Base-by-base conservation (phyloP, 1,284 basidiomycete species). In the Tilletia indica region DNA sequence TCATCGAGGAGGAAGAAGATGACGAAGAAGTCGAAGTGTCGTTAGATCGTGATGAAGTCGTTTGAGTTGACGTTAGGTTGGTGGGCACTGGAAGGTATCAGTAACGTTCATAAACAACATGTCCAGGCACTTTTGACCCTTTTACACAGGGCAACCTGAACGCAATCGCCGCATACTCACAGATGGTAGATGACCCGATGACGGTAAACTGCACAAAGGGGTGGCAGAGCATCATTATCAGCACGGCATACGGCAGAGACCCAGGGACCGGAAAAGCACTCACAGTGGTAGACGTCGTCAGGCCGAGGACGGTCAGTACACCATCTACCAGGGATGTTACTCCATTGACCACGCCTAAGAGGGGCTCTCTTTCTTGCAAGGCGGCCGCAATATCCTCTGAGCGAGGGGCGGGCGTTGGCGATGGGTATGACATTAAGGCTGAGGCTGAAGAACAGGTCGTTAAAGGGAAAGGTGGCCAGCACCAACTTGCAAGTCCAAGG, bases 241-340 rank as follows among this genome's bases (percentile, higher is more conserved):
- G 42, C 42, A 45, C 42, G 14, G 25, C 1, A 45, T 45, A 14
- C 42, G 42, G 14, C 42, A 45, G 1, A 45, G 25, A 31, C 25
- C 25, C 1, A 31, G 25, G 25, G 25, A 31, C 25, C 25, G 25
- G 25, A 31, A 31, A 2, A 25, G 34, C n/a, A 54, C 56, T 58
- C 25, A 58, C 56, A 4, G n/a, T 58, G 16, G 61, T 64, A 4
- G 61, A 19, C 16, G 11, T 21, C 3, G 61, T 64, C 14, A 64
- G 31, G 61, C 61, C 61, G 34, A 64, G 61, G 34, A 11, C 34
- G 36, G 61, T 64, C 31, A 64, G 61, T 19, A 64, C 12, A 16
- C 61, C 61, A 38, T 64, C 61, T 14, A 64, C 5, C 36, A 64
- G 8, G n/a, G 61, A 64, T 34, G 61, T 64, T 9, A 64, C 61